Conservation (phyloP, 768 basidiomycete genomes). For the Tylopilus vinaceipallidus region DNA sequence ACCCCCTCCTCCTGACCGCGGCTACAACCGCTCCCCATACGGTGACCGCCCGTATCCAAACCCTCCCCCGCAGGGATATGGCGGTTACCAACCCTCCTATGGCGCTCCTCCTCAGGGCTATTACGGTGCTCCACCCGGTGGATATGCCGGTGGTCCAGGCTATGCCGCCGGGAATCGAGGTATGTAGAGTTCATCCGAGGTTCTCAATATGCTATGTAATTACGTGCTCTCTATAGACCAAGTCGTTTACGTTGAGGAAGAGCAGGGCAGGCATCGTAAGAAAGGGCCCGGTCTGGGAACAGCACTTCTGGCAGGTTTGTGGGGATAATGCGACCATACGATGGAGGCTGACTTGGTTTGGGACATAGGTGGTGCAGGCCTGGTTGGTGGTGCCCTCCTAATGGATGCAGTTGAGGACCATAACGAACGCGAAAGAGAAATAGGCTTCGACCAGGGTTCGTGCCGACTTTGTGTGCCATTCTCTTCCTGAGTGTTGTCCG, state of each 20-base stretch:
- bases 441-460: constrained; percentile 37
- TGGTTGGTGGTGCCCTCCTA: constrained; percentile 63
- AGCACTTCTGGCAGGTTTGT: constrained; percentile 44
- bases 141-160: background rate
- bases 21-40: constrained; percentile 33
- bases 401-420: constrained; percentile 49
- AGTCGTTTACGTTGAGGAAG: constrained; percentile 37
- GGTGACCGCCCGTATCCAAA: constrained; percentile 14
- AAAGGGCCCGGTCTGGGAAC: constrained; percentile 52
- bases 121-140: background rate
- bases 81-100: background rate
- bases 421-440: constrained; percentile 31
- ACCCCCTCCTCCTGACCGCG: constrained; percentile 45
- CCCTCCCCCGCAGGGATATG: constrained; percentile 1
- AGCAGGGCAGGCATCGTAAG: constrained; percentile 40
- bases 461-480: constrained; percentile 1
- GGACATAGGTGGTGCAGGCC: constrained; percentile 53
- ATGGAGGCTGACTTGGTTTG: constrained; percentile 3
- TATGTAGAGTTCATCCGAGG: background rate
- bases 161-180: constrained; percentile 16
- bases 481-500: constrained; percentile 7
- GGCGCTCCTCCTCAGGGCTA: too few species aligned
- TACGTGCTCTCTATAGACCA: constrained; percentile 15
- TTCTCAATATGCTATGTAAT: background rate
- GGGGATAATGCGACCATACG: background rate